These are phyloP conservation scores for Dryas octopetala DNA, from an alignment of 306 rosid species.

Conservation along the genomic window DNA sequence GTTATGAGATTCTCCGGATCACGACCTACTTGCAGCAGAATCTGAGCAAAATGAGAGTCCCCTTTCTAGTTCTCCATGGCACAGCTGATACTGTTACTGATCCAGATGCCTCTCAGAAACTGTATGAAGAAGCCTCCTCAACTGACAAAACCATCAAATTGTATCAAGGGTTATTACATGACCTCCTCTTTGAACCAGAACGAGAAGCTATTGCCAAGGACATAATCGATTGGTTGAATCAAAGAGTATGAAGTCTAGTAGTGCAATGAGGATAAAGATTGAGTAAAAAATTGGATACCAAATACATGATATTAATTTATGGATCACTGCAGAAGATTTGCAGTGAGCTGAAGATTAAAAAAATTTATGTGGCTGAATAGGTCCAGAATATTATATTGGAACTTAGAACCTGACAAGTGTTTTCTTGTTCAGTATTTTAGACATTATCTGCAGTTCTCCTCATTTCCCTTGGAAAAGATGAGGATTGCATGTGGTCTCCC, in stretches of 20 bases:
- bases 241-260: conserved; percentile 44
- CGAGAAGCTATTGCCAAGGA: conserved; percentile 48
- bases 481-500: background rate
- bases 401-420: background rate
- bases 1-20: conserved; percentile 72
- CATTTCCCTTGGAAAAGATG: background rate
- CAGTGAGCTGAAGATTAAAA: conserved; percentile 2
- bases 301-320: background rate
- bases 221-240: conserved; percentile 71
- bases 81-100: conserved; percentile 79
- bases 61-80: conserved; percentile 90
- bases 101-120: conserved; percentile 63
- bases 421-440: background rate
- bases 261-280: conserved; percentile 3
- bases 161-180: conserved; percentile 71
- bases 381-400: conserved; percentile 1
- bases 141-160: conserved; percentile 71
- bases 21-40: conserved; percentile 72
- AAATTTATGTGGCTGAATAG: conserved; percentile 3
- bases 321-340: background rate
- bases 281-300: background rate
- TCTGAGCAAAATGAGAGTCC: conserved; percentile 54
- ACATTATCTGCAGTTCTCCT: background rate
- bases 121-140: conserved; percentile 72
- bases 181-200: conserved; percentile 86